Percentiles rank a stretch among this genome's conserved stretches.
Conservation (phyloP, 495 filamentous ascomycete genomes). For the Pseudotulostoma volvatum region DNA sequence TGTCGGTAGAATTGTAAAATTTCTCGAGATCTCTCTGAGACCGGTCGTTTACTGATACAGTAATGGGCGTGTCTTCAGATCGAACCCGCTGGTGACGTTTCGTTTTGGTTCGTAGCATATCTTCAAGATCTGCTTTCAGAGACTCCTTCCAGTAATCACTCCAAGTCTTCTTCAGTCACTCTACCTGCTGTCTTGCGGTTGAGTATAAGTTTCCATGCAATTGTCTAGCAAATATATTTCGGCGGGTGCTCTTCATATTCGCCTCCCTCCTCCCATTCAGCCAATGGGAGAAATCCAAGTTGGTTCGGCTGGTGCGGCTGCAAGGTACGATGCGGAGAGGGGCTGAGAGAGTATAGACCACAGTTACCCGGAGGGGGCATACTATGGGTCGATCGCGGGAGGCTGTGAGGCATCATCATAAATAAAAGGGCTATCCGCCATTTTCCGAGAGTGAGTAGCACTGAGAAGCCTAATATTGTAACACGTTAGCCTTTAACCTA, state of each 20-base stretch:
- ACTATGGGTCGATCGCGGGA: slow-evolving; percentile 2
- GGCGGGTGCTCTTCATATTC: slow-evolving; percentile 17
- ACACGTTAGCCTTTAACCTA: slow-evolving; percentile 4
- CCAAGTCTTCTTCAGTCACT: slow-evolving; percentile 18
- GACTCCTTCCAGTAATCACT: slow-evolving; percentile 13
- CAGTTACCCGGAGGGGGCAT: slow-evolving; percentile 1
- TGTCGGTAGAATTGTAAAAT: slow-evolving; percentile 8
- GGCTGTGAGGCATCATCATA: slow-evolving; percentile 4
- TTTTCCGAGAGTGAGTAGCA: slow-evolving; percentile 1
- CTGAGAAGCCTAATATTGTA: slow-evolving; percentile 2
- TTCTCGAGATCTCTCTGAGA: slow-evolving; percentile 12
- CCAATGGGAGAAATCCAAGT: slow-evolving; percentile 4
- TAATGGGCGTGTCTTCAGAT: slow-evolving; percentile 10
- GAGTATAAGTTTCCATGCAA: slow-evolving; percentile 20
- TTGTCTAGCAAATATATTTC: slow-evolving; percentile 20
- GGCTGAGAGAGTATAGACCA: slow-evolving; percentile 2
- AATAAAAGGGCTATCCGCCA: slow-evolving; percentile 5
- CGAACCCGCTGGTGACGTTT: slow-evolving; percentile 5
- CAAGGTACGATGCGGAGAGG: slow-evolving; percentile 5
- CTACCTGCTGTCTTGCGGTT: slow-evolving; percentile 17
- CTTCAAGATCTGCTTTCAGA: slow-evolving; percentile 5
- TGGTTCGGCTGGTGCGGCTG: slow-evolving; percentile 1
- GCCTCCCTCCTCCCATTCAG: slow-evolving; percentile 10
- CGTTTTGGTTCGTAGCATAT: slow-evolving; percentile 7
- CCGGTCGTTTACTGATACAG: slow-evolving; percentile 11